phyloP scores from a whole-genome alignment of 495 filamentous ascomycete genomes.

The Hypoxylon lenormandii region DNA sequence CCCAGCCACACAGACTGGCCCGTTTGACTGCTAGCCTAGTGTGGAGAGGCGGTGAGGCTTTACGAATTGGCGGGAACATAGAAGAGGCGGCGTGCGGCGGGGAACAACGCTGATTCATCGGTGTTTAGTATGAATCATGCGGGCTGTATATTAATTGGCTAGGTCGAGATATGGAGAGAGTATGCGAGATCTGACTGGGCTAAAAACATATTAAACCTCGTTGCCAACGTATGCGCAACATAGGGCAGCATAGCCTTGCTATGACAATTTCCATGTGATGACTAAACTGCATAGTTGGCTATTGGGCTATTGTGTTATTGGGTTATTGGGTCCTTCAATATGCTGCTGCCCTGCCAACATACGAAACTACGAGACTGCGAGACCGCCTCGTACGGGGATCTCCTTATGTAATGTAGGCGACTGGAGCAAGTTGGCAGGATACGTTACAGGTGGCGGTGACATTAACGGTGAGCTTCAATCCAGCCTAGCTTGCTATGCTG shows the following conservation, averaged over 20 bases:
- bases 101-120: conserved; percentile 33
- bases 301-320: no score
- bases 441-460: conserved; percentile 36
- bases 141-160: conserved; percentile 38
- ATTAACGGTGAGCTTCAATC: conserved; percentile 21
- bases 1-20: conserved; percentile 37
- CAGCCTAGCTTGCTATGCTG: no score
- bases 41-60: conserved; percentile 40
- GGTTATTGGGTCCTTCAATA: conserved; percentile 3
- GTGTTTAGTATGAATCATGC: conserved; percentile 22
- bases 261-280: conserved; percentile 29
- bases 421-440: neutral
- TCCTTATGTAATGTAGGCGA: neutral
- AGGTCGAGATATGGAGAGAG: conserved; percentile 26
- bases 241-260: conserved; percentile 2
- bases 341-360: conserved; percentile 22
- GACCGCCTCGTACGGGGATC: conserved; percentile 5
- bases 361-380: no score
- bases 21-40: conserved; percentile 20
- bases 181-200: conserved; percentile 34
- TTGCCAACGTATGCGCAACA: conserved; percentile 4
- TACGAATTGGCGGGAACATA: conserved; percentile 39
- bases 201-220: neutral
- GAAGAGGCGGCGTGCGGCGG: conserved; percentile 20
- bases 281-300: conserved; percentile 28